Evolutionary conservation across 257 asterid species (phyloP).

Genomic region (Voacanga thouarsii): DNA sequence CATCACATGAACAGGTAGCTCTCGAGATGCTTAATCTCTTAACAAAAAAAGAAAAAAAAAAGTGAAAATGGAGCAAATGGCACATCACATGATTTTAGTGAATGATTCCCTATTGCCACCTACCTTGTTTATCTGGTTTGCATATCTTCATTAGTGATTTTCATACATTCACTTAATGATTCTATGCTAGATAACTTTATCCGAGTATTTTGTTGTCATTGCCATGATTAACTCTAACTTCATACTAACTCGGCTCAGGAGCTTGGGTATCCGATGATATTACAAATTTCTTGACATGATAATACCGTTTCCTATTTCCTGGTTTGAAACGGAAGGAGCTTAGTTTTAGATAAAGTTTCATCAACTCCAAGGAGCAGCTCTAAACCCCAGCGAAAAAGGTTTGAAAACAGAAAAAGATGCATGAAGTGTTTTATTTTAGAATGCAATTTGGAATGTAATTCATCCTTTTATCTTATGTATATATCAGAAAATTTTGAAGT

Average conservation of each 20-base stretch:
- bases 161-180: no score
- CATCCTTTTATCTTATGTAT: neutral
- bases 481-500: neutral
- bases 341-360: neutral
- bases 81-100: neutral
- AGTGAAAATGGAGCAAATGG: no score
- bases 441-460: neutral
- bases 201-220: neutral
- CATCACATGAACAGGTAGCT: constrained; percentile 49
- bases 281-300: neutral
- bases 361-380: neutral
- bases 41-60: no score
- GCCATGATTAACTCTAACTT: neutral
- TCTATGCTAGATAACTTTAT: neutral
- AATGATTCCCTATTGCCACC: neutral
- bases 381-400: neutral
- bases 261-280: constrained; percentile 34
- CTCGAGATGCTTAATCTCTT: neutral
- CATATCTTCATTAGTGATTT: neutral
- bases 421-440: no score
- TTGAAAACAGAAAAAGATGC: neutral
- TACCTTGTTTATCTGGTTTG: neutral
- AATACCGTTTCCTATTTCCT: neutral
- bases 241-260: constrained; percentile 20
- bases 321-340: neutral